Evolutionary conservation across 1,139 yeast genomes (phyloP).

Genomic region (Yamadazyma spencermartinsiae): DNA sequence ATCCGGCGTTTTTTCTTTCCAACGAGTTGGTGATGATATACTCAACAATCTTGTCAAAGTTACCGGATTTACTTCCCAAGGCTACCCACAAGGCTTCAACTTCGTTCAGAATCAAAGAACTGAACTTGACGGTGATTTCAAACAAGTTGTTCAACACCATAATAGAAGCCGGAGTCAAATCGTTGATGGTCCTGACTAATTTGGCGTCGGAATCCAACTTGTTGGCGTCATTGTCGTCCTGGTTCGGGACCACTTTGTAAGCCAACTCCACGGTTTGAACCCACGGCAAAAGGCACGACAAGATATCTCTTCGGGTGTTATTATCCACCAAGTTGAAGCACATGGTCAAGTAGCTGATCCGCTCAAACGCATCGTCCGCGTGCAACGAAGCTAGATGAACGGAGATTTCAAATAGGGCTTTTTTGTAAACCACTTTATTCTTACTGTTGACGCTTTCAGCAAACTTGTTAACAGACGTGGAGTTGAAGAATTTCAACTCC

Average conservation of each 20-base stretch:
- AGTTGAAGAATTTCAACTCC: conserved; percentile 53
- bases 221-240: conserved; percentile 10
- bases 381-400: conserved; percentile 52
- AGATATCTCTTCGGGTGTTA: conserved; percentile 66
- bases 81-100: conserved; percentile 96
- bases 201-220: conserved; percentile 10
- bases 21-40: conserved; percentile 70
- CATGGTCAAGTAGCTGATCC: conserved; percentile 73
- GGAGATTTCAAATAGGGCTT: conserved; percentile 71
- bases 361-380: conserved; percentile 56
- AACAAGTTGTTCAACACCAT: conserved; percentile 84
- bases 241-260: conserved; percentile 20
- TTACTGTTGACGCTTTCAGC: conserved; percentile 64
- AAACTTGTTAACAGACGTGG: conserved; percentile 45
- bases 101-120: conserved; percentile 74
- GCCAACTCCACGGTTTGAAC: conserved; percentile 73
- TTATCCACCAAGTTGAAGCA: conserved; percentile 62
- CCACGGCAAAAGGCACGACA: conserved; percentile 88
- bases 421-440: conserved; percentile 73
- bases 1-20: conserved; percentile 66
- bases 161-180: conserved; percentile 51
- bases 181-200: conserved; percentile 10
- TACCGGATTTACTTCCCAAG: conserved; percentile 66
- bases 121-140: conserved; percentile 79
- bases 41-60: conserved; percentile 71